A percentile compares a stretch with the other conserved stretches of the same genome.
Conservation (phyloP, 495 filamentous ascomycete genomes). For the Penicillium roqueforti region DNA sequence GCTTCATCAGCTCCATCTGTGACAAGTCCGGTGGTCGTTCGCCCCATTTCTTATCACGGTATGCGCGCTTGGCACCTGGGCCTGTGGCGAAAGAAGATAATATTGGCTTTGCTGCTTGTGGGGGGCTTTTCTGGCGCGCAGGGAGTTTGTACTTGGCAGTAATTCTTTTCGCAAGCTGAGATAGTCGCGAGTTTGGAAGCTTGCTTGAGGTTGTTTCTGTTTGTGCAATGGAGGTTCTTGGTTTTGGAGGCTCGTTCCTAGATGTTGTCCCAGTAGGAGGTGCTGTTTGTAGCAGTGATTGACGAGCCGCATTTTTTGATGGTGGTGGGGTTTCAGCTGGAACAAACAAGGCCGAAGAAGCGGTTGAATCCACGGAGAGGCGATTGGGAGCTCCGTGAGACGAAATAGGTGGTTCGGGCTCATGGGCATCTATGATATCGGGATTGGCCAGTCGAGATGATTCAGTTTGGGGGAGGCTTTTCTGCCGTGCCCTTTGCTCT, state of each 20-base stretch:
- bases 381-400: neutral
- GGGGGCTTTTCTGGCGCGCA: neutral
- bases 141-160: neutral
- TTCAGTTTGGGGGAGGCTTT: neutral
- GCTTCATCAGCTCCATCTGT: constrained; percentile 36
- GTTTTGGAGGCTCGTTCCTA: neutral
- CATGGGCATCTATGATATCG: neutral
- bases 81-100: neutral
- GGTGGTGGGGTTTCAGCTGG: neutral
- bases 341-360: neutral
- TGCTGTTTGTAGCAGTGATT: neutral
- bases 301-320: neutral
- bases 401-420: neutral
- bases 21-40: constrained; percentile 45
- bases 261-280: neutral
- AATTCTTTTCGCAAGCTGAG: neutral
- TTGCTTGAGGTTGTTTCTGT: neutral
- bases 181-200: neutral
- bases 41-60: constrained; percentile 4
- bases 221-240: neutral
- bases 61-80: neutral
- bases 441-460: neutral
- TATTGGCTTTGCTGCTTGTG: neutral
- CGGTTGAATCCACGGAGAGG: neutral
- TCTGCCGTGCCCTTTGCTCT: neutral